Evolutionary conservation across 2,329 filamentous ascomycete genomes (phyloP), one percentile per base, ranked within the genome.

Genomic region (Colletotrichum liaoningense): DNA sequence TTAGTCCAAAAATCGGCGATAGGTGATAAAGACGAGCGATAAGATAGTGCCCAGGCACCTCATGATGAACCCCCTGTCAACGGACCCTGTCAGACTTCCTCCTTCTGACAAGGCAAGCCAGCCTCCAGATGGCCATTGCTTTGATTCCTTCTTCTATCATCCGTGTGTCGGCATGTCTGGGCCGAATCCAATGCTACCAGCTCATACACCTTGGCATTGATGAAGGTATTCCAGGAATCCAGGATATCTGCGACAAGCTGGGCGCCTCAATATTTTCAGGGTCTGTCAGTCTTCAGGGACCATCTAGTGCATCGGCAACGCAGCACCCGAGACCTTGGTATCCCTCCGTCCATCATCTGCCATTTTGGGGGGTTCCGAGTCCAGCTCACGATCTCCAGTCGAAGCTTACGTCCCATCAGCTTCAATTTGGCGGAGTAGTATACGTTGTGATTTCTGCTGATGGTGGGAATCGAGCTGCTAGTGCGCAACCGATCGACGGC

Each of bases 401-500:
- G 16, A 65, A 63, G 49, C 56, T n/a, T 70, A 5, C 42, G 12
- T 19, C 35, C 38, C 4, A 64, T 60, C 54, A 14, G 11, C 38
- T 64, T 16, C 42, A 46, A 24, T 55, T 72, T 46, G 54, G 46
- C 55, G 16, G 28, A 72, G 30, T 16, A 42, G 6, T 42, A 16
- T 42, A 26, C 11, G 49, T 24, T 11, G 28, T 22, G 30, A 46
- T 59, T 26, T 22, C 42, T 16, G 6, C n/a, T 30, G 28, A 49
- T 38, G 2, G 14, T 22, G 19, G 14, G 4, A 52, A 58, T 52
- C 60, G 56, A 71, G 38, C 56, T 62, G 46, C 49, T 66, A 57
- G 56, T 28, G 30, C 56, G 67, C 65, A 62, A 67, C 67, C 71
- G 71, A 73, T 71, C 71, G n/a, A 49, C 56, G 38, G 46, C 38